Conservation (phyloP, 2,329 filamentous ascomycete species). For the Pseudopithomyces maydicus region DNA sequence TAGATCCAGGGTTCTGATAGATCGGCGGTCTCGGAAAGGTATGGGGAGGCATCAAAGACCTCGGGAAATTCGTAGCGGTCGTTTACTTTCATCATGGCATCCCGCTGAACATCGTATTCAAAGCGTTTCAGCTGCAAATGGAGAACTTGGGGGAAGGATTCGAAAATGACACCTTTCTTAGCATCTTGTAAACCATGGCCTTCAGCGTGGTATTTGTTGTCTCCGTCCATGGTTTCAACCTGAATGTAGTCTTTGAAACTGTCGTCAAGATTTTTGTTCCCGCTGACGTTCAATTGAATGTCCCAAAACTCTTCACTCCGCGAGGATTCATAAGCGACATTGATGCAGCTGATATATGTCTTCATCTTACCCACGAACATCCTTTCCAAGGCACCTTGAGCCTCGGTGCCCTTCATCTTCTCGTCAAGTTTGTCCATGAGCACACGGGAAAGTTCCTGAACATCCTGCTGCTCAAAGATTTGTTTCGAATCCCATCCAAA, state of each 20-base stretch:
- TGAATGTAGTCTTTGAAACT: slow-evolving; percentile 97
- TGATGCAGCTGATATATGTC: slow-evolving; percentile 98
- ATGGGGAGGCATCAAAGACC: slow-evolving; percentile 81
- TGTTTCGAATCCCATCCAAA: slow-evolving; percentile 98
- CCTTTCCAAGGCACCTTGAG: slow-evolving; percentile 83
- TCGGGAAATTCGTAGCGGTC: slow-evolving; percentile 91
- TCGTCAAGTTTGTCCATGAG: slow-evolving; percentile 97
- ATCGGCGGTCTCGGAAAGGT: slow-evolving; percentile 84
- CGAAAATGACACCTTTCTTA: slow-evolving; percentile 97
- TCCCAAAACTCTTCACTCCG: slow-evolving; percentile 98
- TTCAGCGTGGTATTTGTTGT: slow-evolving; percentile 97
- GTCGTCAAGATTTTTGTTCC: slow-evolving; percentile 89
- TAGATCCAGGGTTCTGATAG: slow-evolving; percentile 89
- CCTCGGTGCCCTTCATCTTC: slow-evolving; percentile 95
- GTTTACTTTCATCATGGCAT: slow-evolving; percentile 99
- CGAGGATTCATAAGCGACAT: slow-evolving; percentile 96
- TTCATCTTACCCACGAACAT: slow-evolving; percentile 98
- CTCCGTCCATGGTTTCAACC: slow-evolving; percentile 94
- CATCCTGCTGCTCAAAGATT: slow-evolving; percentile 98
- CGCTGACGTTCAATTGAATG: slow-evolving; percentile 93
- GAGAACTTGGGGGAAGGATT: slow-evolving; percentile 89
- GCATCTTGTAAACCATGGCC: slow-evolving; percentile 93
- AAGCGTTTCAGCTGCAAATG: slow-evolving; percentile 97
- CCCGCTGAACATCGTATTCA: slow-evolving; percentile 94
- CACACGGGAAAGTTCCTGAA: slow-evolving; percentile 94